Conservation (phyloP, 192 early-diverging fungal species). For the Gonapodya sp. region DNA sequence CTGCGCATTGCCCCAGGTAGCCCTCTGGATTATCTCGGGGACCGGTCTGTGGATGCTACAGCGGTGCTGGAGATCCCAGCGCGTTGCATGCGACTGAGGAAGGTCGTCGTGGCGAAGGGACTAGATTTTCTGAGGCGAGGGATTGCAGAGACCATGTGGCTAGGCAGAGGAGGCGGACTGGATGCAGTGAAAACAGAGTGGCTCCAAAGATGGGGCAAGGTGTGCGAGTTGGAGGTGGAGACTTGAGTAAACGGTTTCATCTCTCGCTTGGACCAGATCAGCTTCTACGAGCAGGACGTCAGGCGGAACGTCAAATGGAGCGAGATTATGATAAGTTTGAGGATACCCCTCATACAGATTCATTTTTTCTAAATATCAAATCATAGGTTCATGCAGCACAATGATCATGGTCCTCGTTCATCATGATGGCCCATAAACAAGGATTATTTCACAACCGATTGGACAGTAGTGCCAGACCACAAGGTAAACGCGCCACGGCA, state of each 20-base stretch:
- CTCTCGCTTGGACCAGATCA: too few relatives aligned
- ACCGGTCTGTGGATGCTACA: neutral
- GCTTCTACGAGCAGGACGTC: too few relatives aligned
- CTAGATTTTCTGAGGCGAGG: neutral
- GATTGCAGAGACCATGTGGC: neutral
- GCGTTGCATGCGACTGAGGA: neutral
- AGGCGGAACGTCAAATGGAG: too few relatives aligned
- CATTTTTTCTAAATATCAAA: too few relatives aligned
- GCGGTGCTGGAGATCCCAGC: neutral
- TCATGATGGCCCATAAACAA: too few relatives aligned
- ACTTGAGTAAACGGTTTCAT: neutral
- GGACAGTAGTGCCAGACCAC: too few relatives aligned
- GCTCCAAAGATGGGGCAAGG: neutral
- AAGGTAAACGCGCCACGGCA: too few relatives aligned
- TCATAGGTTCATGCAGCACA: too few relatives aligned
- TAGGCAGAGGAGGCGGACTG: neutral
- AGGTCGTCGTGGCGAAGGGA: neutral
- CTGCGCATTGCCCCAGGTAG: neutral
- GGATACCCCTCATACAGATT: too few relatives aligned
- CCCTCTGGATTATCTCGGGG: neutral
- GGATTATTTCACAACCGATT: too few relatives aligned
- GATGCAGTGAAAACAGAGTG: neutral
- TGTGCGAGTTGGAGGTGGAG: neutral
- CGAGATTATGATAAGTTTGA: too few relatives aligned
- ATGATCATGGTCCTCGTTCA: too few relatives aligned